Conservation (phyloP, 129 eudicot genomes). For the Solidago caesia region DNA sequence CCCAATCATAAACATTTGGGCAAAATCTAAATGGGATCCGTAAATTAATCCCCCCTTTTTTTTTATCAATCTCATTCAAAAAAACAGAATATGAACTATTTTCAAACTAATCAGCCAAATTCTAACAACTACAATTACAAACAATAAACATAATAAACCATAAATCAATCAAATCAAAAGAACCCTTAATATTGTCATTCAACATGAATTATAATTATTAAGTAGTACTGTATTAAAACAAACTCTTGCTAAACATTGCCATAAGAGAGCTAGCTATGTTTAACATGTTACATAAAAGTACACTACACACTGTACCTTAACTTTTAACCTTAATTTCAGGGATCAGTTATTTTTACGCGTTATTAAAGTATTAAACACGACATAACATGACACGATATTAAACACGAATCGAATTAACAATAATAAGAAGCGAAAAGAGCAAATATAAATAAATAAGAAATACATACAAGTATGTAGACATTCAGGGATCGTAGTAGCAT, state of each 20-base stretch:
- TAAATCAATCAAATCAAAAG: constrained; percentile 24
- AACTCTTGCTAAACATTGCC: no score
- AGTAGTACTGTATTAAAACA: no score
- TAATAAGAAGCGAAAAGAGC: not conserved
- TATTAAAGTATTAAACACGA: no score
- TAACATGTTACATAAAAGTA: not conserved
- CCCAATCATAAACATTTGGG: not conserved
- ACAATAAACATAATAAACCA: not conserved
- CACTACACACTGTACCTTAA: no score
- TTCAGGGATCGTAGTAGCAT: constrained; percentile 86
- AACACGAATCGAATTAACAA: constrained; percentile 13
- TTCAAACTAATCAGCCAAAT: not conserved
- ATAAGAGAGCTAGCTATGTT: no score
- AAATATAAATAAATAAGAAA: not conserved
- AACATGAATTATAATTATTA: not conserved
- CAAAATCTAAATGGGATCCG: constrained; percentile 30
- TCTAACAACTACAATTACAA: constrained; percentile 10
- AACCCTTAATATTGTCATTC: constrained; percentile 18
- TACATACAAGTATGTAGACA: constrained; percentile 91
- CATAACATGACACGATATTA: not conserved
- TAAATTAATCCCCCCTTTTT: constrained; percentile 6
- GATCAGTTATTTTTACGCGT: no score
- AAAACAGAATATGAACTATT: not conserved
- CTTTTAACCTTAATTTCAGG: no score
- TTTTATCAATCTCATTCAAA: constrained; percentile 16